These are phyloP conservation scores for Hamamelis virginiana DNA, from an alignment of 164 flowering plant genomes.

Conservation along the genomic window DNA sequence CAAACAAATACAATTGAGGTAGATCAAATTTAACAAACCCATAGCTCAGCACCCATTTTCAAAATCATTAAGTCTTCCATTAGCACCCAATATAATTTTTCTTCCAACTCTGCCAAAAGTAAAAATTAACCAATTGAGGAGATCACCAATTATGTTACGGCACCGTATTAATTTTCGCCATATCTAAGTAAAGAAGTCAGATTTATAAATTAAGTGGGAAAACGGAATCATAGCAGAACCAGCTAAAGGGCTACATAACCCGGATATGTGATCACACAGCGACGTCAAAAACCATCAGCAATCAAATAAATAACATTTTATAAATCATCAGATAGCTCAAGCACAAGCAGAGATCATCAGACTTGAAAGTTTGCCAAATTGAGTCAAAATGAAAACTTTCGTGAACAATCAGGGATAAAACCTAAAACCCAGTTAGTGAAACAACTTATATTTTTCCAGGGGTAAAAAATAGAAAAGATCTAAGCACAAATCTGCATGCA, in stretches of 20 bases:
- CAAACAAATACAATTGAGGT: not conserved
- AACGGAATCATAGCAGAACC: not conserved
- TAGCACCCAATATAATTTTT: not conserved
- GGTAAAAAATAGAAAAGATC: not conserved
- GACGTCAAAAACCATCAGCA: not conserved
- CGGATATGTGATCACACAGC: not conserved
- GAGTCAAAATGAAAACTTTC: constrained; percentile 9
- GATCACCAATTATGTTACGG: not conserved
- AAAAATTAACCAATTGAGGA: not conserved
- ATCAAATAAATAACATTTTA: not conserved
- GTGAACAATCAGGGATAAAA: not conserved
- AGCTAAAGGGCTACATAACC: not conserved
- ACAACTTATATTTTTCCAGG: not conserved
- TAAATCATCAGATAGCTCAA: not conserved
- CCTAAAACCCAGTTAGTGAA: not conserved
- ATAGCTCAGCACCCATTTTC: constrained; percentile 12
- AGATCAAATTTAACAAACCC: constrained; percentile 20
- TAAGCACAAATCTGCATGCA: constrained; percentile 7
- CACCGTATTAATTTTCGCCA: too few relatives aligned
- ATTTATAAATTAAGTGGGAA: too few relatives aligned
- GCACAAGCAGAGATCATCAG: not conserved
- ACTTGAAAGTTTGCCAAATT: not conserved
- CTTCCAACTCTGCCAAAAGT: not conserved
- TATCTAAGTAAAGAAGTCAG: too few relatives aligned
- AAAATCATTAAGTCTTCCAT: not conserved